Base-by-base conservation (phyloP, 2,329 filamentous ascomycete genomes). In the Parastagonospora avenae region DNA sequence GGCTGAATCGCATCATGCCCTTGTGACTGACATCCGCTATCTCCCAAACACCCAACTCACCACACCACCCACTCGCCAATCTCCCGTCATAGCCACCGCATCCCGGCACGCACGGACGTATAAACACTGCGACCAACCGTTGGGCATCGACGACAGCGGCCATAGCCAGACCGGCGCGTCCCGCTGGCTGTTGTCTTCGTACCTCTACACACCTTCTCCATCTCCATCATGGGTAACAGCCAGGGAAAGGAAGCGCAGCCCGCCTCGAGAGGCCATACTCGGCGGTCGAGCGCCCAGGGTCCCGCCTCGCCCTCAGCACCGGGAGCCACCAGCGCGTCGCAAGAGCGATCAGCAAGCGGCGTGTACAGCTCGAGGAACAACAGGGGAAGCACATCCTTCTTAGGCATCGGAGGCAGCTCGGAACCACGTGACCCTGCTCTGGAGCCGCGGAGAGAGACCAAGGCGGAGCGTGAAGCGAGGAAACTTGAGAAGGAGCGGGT, bases 391-490 rank as follows among this genome's bases (percentile, higher is more conserved):
- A 74, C 87, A 30, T 82, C 82, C 1, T 81, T 87, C 55, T 77
- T 87, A 29, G 81, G 82, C 48, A 75, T 87, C 8, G 78, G 79
- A 35, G 70, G 76, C 47, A 74, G 86, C 5, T 77, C 77, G 35
- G 72, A 76, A 51, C 74, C 67, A 52, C 74, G 79, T 63, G 81
- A 84, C 58, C 68, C 77, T 10, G 71, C 76, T 6, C 71, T 80
- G 2, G 83, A 86, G 63, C 77, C 81, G 36, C 87, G 91, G 50
- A 85, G 91, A 51, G 93, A 97, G 76, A 97, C 92, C 7, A 92
- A 88, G 69, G 90, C 93, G 63, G 94, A 97, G 76, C 85, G 91
- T 36, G 94, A 99, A 72, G 91, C 91, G 15, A 84, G 93, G 56
- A 89, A 88, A 56, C 77, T 91, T 48, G 93, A 97, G 72, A 89